Evolutionary conservation across 495 filamentous ascomycete genomes (phyloP), one percentile per base, ranked within the genome.

Genomic region (Tuber melanosporum): DNA sequence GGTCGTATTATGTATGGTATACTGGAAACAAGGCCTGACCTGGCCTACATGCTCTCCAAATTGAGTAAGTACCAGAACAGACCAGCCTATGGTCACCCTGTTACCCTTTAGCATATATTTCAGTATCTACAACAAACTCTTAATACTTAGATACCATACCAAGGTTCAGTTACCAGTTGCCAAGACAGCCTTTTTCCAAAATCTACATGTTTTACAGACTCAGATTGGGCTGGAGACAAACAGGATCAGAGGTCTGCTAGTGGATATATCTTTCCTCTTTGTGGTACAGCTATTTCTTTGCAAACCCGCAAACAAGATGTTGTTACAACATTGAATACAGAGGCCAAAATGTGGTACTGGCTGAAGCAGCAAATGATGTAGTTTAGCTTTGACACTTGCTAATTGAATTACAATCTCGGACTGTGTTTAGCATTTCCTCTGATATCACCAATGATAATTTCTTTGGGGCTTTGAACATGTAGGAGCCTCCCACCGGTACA

Each of bases 261-360:
- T 1, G 75, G 76, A 19, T 79, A 70, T 71, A 42, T 77, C 1
- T 78, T 79, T 41, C 41, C 7, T 49, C 20, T 71, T 2, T 71
- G 22, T 32, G 75, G 76, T 20, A 10, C 15, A 32, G 62, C 62
- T 0, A 47, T 79, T 2, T 45, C 36, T 19, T 79, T 42, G 71
- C 39, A 32, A 20, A 74, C 71, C 12, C 39, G 47, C 22, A 79
- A 78, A 70, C 75, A 79, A 45, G 46, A 52, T 22, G 57, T 75
- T 4, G 74, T 73, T 1, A 71, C 75, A 8, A 36, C 71, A 47
- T 70, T 36, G 12, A 36, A 71, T 8, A 77, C 75, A 17, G 75
- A 79, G 45, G 52, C 75, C 5, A 75, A 79, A 74, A 79, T 72
- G 44, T 79, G 20, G 76, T 71, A 14, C 71, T 52, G 15, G 43